phyloP scores from a whole-genome alignment of 1,139 yeast species.

The Suhomyces bolitotheri region DNA sequence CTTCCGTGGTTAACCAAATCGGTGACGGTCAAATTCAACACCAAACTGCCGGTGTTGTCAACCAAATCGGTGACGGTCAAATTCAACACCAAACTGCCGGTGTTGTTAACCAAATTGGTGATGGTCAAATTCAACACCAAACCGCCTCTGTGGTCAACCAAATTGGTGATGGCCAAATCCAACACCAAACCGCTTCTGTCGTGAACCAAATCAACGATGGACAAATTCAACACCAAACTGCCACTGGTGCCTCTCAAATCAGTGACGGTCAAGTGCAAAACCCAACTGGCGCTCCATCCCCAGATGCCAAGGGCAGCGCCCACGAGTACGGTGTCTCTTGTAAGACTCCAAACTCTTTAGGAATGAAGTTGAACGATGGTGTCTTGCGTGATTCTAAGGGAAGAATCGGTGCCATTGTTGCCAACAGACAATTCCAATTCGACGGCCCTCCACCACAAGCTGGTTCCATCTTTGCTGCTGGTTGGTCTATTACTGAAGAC shows the following conservation, averaged over 20 bases:
- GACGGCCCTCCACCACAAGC: conserved; percentile 50
- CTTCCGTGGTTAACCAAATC: conserved; percentile 31
- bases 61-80: conserved; percentile 50
- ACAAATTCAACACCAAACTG: conserved; percentile 43
- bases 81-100: conserved; percentile 45
- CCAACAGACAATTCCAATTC: conserved; percentile 48
- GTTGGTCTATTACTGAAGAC: conserved; percentile 69
- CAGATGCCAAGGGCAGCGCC: conserved; percentile 2
- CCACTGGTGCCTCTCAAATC: conserved; percentile 32
- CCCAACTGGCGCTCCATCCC: conserved; percentile 17
- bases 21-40: conserved; percentile 46
- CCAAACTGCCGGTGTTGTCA: conserved; percentile 33
- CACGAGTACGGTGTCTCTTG: conserved; percentile 22
- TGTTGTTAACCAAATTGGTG: conserved; percentile 39
- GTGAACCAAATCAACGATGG: conserved; percentile 60
- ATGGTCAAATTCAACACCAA: conserved; percentile 42
- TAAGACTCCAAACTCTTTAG: conserved; percentile 29
- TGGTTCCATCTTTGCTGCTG: conserved; percentile 63
- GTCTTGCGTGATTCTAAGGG: conserved; percentile 34
- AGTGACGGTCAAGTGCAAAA: conserved; percentile 41
- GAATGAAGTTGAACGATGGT: conserved; percentile 30
- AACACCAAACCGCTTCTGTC: conserved; percentile 39
- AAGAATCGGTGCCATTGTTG: conserved; percentile 46
- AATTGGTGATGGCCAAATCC: conserved; percentile 45
- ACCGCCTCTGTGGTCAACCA: conserved; percentile 27